A percentile compares a stretch with the other conserved stretches of the same genome.
Evolutionary conservation across 179 eudicot genomes (phyloP).

Genomic region (Silene noctiflora): DNA sequence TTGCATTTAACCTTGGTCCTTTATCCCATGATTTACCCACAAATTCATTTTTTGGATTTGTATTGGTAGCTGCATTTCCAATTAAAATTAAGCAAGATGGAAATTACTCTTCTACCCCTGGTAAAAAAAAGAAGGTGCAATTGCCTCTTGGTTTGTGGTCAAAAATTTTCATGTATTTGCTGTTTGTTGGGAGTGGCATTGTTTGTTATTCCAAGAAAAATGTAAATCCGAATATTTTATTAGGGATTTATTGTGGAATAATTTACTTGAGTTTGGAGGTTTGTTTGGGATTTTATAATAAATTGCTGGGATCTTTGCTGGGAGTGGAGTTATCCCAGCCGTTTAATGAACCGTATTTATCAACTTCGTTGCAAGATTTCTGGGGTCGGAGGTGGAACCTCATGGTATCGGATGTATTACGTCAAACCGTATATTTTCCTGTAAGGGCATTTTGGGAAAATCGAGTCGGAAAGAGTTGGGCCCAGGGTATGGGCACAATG

Average conservation of each 20-base stretch:
- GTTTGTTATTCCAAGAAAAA: slow-evolving; percentile 25
- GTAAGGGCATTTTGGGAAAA: slow-evolving; percentile 22
- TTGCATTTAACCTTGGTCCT: slow-evolving; percentile 40
- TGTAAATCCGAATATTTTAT: slow-evolving; percentile 31
- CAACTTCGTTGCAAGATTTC: slow-evolving; percentile 61
- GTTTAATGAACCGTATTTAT: slow-evolving; percentile 53
- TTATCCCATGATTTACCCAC: slow-evolving; percentile 20
- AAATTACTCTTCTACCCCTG: neutral
- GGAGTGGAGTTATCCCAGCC: slow-evolving; percentile 47
- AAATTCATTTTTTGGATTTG: slow-evolving; percentile 22
- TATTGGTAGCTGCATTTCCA: slow-evolving; percentile 30
- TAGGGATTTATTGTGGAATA: slow-evolving; percentile 31
- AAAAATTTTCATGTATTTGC: slow-evolving; percentile 16
- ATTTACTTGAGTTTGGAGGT: slow-evolving; percentile 44
- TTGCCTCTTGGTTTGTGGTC: slow-evolving; percentile 18
- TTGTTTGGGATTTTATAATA: slow-evolving; percentile 29
- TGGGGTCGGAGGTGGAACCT: slow-evolving; percentile 75
- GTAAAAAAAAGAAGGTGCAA: neutral
- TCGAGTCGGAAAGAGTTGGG: slow-evolving; percentile 30
- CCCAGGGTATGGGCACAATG: slow-evolving; percentile 26
- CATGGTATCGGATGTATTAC: slow-evolving; percentile 47
- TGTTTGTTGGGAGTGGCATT: slow-evolving; percentile 16
- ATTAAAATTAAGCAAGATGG: slow-evolving; percentile 20
- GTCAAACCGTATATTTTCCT: slow-evolving; percentile 48
- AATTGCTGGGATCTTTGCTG: slow-evolving; percentile 26